phyloP scores from a whole-genome alignment of 106 monocot genomes.

The Acanthochlamys bracteata region DNA sequence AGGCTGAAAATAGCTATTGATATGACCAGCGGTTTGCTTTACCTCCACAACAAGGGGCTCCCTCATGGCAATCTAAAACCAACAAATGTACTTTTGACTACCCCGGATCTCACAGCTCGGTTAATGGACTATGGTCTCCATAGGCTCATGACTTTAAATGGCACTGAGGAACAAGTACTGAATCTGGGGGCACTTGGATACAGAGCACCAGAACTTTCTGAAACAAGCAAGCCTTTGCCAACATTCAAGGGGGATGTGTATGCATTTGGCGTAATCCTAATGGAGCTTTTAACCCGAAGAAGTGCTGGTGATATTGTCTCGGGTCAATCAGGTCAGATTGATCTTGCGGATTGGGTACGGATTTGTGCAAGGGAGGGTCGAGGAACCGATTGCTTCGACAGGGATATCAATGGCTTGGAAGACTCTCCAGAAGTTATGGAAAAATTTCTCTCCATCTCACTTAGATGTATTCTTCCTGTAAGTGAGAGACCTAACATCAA shows the following conservation, averaged over 20 bases:
- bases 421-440: slow-evolving; percentile 71
- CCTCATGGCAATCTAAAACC: slow-evolving; percentile 86
- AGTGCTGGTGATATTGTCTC: slow-evolving; percentile 90
- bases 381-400: slow-evolving; percentile 69
- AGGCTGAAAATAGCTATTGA: slow-evolving; percentile 74
- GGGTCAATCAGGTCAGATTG: slow-evolving; percentile 71
- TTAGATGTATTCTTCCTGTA: slow-evolving; percentile 78
- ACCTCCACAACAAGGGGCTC: slow-evolving; percentile 52
- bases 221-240: slow-evolving; percentile 35
- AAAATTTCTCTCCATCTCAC: slow-evolving; percentile 57
- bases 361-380: slow-evolving; percentile 71
- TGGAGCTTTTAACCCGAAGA: slow-evolving; percentile 75
- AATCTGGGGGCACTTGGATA: slow-evolving; percentile 81
- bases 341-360: slow-evolving; percentile 89
- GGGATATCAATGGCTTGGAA: slow-evolving; percentile 64
- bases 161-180: slow-evolving; percentile 56
- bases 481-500: slow-evolving; percentile 86
- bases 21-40: slow-evolving; percentile 45
- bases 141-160: slow-evolving; percentile 54
- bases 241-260: slow-evolving; percentile 80
- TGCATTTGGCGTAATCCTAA: slow-evolving; percentile 73
- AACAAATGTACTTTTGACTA: slow-evolving; percentile 66
- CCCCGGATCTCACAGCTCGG: slow-evolving; percentile 50
- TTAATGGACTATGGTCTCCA: slow-evolving; percentile 72
- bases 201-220: slow-evolving; percentile 63